phyloP scores from a whole-genome alignment of 2,329 filamentous ascomycete species.

The Neurospora sp. region DNA sequence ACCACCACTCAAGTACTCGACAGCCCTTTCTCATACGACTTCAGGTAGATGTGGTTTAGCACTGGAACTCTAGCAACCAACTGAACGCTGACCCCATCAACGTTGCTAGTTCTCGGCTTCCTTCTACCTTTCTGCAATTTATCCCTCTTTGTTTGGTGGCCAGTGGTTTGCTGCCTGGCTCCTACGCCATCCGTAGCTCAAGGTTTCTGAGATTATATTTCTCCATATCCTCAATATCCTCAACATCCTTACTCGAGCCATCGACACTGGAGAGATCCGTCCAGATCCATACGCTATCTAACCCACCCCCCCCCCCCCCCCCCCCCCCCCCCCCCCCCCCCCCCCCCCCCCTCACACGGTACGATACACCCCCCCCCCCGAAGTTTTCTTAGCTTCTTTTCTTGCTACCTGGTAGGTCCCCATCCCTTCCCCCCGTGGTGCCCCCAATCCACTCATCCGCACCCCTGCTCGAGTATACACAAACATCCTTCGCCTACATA shows the following conservation, averaged over 20 bases:
- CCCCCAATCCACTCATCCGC: constrained; percentile 20
- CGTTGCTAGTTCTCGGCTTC: not conserved
- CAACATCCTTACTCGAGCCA: not conserved
- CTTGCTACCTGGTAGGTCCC: constrained; percentile 12
- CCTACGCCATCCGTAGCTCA: not conserved
- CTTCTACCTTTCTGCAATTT: not conserved
- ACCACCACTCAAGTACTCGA: not conserved
- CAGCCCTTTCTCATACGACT: not conserved
- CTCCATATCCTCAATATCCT: not conserved
- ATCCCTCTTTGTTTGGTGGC: not conserved
- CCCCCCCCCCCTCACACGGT: constrained; percentile 19
- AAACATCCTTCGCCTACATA: constrained; percentile 29
- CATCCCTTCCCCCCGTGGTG: constrained; percentile 18
- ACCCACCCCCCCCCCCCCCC: not conserved
- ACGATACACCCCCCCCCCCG: constrained; percentile 18
- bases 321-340: constrained; percentile 18
- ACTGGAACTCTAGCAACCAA: not conserved
- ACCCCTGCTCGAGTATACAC: constrained; percentile 29
- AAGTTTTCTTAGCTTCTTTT: constrained; percentile 6
- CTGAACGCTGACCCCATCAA: not conserved
- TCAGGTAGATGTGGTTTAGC: not conserved
- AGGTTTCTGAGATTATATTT: not conserved
- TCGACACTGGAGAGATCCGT: not conserved
- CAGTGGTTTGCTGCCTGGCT: not conserved
- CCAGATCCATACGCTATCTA: constrained; percentile 6